Evolutionary conservation across 495 filamentous ascomycete genomes (phyloP).

Genomic region (Aspergillus indologenus): DNA sequence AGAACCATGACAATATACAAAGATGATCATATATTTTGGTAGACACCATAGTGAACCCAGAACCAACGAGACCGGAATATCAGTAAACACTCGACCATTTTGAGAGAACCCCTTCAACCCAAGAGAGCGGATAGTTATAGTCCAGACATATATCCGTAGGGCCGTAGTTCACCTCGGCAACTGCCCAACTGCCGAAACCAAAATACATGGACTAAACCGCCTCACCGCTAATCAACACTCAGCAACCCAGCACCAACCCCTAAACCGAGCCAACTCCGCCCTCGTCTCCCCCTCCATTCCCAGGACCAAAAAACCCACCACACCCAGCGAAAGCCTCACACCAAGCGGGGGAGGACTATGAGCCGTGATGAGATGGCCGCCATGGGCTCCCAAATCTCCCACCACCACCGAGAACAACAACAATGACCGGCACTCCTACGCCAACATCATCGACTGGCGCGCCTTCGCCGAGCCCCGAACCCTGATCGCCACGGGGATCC

Average conservation of each 20-base stretch:
- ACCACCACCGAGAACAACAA: neutral
- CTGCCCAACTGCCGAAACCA: slow-evolving; percentile 8
- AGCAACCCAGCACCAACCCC: neutral
- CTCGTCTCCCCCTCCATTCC: slow-evolving; percentile 12
- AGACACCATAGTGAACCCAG: too few species aligned
- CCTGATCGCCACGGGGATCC: slow-evolving; percentile 63
- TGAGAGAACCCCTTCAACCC: neutral
- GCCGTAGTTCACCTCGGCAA: slow-evolving; percentile 25
- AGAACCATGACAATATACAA: neutral
- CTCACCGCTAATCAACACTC: neutral
- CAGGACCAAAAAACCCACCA: slow-evolving; percentile 6
- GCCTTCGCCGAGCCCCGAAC: slow-evolving; percentile 65
- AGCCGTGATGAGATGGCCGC: slow-evolving; percentile 53
- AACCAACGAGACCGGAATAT: too few species aligned
- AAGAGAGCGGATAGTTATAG: too few species aligned
- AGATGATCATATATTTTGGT: too few species aligned
- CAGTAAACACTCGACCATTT: too few species aligned
- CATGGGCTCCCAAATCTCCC: slow-evolving; percentile 38
- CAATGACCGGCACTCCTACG: slow-evolving; percentile 18
- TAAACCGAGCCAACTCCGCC: neutral
- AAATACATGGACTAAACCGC: slow-evolving; percentile 18
- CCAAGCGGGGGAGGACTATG: slow-evolving; percentile 26
- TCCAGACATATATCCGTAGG: too few species aligned
- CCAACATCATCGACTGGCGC: slow-evolving; percentile 51
- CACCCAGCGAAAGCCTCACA: slow-evolving; percentile 3